Conservation (phyloP, 345 rosid species). For the Streptanthus diversifolius region DNA sequence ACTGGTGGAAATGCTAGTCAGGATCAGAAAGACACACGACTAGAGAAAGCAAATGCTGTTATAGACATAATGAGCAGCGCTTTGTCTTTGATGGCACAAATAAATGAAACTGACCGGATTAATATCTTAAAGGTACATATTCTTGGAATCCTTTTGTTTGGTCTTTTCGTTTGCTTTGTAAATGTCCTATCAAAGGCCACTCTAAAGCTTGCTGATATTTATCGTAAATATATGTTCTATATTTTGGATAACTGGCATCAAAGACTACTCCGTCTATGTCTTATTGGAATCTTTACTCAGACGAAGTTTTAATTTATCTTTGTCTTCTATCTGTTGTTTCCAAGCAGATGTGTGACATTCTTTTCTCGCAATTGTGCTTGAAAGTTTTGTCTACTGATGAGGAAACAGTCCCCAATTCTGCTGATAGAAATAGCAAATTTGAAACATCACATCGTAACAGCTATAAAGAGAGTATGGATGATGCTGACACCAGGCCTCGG, state of each 20-base stretch:
- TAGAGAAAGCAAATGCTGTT: conserved; percentile 91
- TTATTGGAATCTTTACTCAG: conserved; percentile 5
- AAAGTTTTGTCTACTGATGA: conserved; percentile 69
- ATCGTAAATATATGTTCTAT: neutral
- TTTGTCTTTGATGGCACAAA: conserved; percentile 76
- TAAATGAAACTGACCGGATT: conserved; percentile 83
- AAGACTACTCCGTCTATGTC: neutral
- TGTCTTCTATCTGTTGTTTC: conserved; percentile 34
- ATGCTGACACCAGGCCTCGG: conserved; percentile 47
- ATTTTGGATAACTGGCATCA: neutral
- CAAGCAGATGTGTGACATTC: conserved; percentile 93
- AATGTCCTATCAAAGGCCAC: neutral
- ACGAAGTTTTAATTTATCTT: neutral
- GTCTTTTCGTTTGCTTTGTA: neutral
- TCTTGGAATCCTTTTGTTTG: neutral
- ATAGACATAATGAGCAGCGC: conserved; percentile 95
- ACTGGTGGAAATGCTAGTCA: conserved; percentile 40
- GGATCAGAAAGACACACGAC: conserved; percentile 51
- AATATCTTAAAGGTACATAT: conserved; percentile 87
- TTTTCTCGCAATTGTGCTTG: conserved; percentile 94
- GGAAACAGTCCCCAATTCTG: conserved; percentile 35
- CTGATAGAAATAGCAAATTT: conserved; percentile 42
- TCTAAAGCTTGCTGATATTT: conserved; percentile 4
- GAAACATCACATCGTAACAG: conserved; percentile 38
- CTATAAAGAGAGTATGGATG: conserved; percentile 49